Conservation (phyloP, 768 basidiomycete genomes). For the Suillus paluster region DNA sequence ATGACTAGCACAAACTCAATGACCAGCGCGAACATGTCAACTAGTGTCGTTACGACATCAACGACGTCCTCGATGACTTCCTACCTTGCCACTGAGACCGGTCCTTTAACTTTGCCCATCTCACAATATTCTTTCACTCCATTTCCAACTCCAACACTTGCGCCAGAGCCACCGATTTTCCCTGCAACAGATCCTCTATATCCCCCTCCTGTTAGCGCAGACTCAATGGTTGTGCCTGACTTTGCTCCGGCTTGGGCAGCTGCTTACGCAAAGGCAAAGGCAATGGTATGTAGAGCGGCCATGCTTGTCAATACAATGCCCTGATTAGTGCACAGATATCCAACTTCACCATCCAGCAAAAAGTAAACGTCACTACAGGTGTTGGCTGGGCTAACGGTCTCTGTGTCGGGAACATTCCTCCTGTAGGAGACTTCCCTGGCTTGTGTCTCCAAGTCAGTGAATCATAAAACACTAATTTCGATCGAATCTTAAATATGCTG, state of each 20-base stretch:
- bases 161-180: constrained; percentile 56
- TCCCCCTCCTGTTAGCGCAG: constrained; percentile 57
- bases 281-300: constrained; percentile 44
- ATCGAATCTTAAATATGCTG: background rate
- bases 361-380: constrained; percentile 67
- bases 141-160: constrained; percentile 63
- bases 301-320: constrained; percentile 61
- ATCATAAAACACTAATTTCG: background rate
- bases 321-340: constrained; percentile 41
- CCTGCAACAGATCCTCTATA: constrained; percentile 56
- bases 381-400: constrained; percentile 54
- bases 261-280: constrained; percentile 62
- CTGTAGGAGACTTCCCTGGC: constrained; percentile 61
- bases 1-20: constrained; percentile 6
- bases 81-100: constrained; percentile 19
- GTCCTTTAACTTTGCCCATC: constrained; percentile 41
- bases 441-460: constrained; percentile 66
- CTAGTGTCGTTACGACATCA: constrained; percentile 1
- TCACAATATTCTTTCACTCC: constrained; percentile 54
- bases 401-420: constrained; percentile 73
- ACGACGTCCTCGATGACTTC: constrained; percentile 14
- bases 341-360: constrained; percentile 61
- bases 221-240: constrained; percentile 46
- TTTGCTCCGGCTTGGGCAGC: constrained; percentile 57
- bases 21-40: constrained; percentile 3